Base-by-base conservation (phyloP, 176 grass and related monocot genomes). In the Musa troglodytarum region DNA sequence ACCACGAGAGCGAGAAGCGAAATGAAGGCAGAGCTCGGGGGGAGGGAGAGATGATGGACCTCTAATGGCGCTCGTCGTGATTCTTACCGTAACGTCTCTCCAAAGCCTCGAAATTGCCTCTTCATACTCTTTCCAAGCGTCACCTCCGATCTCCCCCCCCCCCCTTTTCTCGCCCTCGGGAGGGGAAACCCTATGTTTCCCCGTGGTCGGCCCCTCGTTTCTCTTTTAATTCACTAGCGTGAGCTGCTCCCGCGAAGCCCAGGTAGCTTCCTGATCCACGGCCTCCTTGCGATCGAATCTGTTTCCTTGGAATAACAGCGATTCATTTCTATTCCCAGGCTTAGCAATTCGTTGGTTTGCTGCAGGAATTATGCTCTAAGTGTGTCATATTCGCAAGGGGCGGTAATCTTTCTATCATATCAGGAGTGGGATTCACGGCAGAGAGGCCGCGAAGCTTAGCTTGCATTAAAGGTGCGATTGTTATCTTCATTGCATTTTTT, bases 161-260 rank as follows among this genome's bases (percentile, higher is more conserved):
- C 14, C 13, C 15, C 5, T 50, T 29, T 19, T 8, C 17, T 50
- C 67, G 43, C 28, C 7, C 67, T n/a, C 17, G 17, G 4, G 19
- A n/a, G 67, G 49, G 16, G 67, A 49, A 69, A 69, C 67, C 67
- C 67, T 69, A 69, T 29, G 67, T 49, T 69, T 69, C 17, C 67
- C 19, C 16, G 67, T 0, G 67, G 7, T 50, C 4, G 13, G 49
- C 43, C 67, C 67, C 13, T 61, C 57, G 57, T 61, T 61, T 61
- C 57, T 61, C 57, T 3, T 61, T 19, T 19, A 19, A 61, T 61
- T 61, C 57, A 19, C 16, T 61, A 4, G 57, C 16, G 57, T 19
- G 57, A 61, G 67, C 43, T 19, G 49, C 19, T 34, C 14, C 16
- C 43, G 24, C n/a, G 67, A 19, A 50, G 67, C 67, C 12, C 15